phyloP scores from a whole-genome alignment of 768 basidiomycete genomes.

The Boletus rubescentipes region DNA sequence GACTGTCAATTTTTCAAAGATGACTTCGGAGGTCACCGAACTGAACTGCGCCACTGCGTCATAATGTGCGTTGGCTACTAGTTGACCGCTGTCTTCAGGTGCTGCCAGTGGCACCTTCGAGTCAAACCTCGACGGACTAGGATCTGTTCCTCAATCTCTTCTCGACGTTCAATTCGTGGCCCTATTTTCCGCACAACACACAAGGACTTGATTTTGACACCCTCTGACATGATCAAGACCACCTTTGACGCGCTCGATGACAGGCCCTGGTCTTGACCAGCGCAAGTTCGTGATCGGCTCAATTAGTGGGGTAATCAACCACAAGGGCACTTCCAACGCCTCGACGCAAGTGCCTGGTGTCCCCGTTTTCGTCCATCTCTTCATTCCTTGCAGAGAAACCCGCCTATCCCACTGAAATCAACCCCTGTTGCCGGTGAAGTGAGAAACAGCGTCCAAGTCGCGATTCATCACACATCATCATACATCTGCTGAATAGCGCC shows the following conservation, averaged over 20 bases:
- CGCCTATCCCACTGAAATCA: slow-evolving; percentile 25
- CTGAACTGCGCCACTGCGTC: too few species aligned
- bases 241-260: slow-evolving; percentile 9
- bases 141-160: too few species aligned
- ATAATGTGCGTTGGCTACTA: too few species aligned
- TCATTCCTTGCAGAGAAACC: slow-evolving; percentile 10
- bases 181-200: not conserved
- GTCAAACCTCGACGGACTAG: too few species aligned
- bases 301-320: slow-evolving; percentile 15
- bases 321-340: slow-evolving; percentile 31
- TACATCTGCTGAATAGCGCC: slow-evolving; percentile 10
- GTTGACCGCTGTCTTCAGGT: too few species aligned
- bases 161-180: too few species aligned
- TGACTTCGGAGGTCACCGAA: too few species aligned
- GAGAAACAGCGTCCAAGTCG: slow-evolving; percentile 4
- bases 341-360: slow-evolving; percentile 16
- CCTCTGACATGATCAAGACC: slow-evolving; percentile 14
- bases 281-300: slow-evolving; percentile 9
- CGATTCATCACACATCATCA: slow-evolving; percentile 1
- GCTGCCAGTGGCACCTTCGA: too few species aligned
- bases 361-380: not conserved
- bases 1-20: too few species aligned
- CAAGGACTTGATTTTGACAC: not conserved
- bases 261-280: slow-evolving; percentile 10
- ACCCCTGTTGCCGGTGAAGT: slow-evolving; percentile 15